These are phyloP conservation scores for Cryphonectria radicalis DNA, from an alignment of 2,329 filamentous ascomycete species.

Conservation along the genomic window DNA sequence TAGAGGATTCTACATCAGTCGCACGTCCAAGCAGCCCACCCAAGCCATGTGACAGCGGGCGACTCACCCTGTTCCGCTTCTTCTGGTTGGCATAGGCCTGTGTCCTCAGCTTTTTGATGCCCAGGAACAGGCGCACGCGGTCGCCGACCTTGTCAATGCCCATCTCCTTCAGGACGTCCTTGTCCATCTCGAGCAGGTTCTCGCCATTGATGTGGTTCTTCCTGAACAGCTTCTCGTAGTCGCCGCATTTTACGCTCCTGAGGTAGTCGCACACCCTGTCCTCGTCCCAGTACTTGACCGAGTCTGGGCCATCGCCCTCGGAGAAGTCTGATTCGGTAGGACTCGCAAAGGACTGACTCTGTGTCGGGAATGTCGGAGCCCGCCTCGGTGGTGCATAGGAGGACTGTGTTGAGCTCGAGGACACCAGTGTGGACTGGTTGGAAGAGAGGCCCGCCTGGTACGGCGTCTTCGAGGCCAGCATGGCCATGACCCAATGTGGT, in stretches of 20 bases:
- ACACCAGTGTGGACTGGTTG: constrained; percentile 47
- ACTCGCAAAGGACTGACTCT: constrained; percentile 69
- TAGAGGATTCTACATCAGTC: constrained; percentile 42
- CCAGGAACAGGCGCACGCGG: constrained; percentile 85
- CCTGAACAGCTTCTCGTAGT: constrained; percentile 89
- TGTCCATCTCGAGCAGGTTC: constrained; percentile 95
- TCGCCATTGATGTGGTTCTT: constrained; percentile 97
- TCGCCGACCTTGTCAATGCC: constrained; percentile 98
- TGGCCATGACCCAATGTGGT: constrained; percentile 61
- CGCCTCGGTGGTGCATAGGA: constrained; percentile 57
- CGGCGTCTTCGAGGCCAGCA: constrained; percentile 76
- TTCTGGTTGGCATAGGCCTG: constrained; percentile 77
- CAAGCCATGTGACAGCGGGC: not conserved
- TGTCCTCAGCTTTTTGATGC: constrained; percentile 81
- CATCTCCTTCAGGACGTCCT: constrained; percentile 95
- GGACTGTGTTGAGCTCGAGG: constrained; percentile 51
- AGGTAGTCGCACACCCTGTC: constrained; percentile 91
- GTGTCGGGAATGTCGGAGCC: constrained; percentile 51
- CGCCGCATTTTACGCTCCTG: constrained; percentile 85
- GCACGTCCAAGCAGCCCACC: not conserved
- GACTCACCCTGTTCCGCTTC: constrained; percentile 80
- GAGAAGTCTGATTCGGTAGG: constrained; percentile 94
- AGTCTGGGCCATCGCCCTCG: constrained; percentile 75
- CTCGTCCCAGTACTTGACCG: constrained; percentile 87
- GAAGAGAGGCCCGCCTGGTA: constrained; percentile 63